Conservation (phyloP, 352 stramenopile genomes). For the Phytopythium vexans region DNA sequence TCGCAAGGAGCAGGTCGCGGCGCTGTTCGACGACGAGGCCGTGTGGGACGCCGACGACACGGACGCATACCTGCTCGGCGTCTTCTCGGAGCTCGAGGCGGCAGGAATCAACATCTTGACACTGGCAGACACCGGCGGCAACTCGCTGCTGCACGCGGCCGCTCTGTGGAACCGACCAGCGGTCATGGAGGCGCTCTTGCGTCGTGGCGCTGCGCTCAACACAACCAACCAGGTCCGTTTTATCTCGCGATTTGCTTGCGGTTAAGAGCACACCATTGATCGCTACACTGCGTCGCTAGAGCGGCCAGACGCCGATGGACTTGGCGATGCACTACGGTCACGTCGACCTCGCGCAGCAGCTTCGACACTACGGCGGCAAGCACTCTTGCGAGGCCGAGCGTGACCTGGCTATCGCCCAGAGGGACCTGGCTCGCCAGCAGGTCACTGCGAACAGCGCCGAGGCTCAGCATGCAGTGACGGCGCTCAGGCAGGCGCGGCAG, state of each 20-base stretch:
- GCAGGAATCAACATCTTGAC: conserved; percentile 13
- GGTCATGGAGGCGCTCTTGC: conserved; percentile 50
- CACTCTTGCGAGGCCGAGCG: conserved; percentile 56
- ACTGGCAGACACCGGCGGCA: conserved; percentile 35
- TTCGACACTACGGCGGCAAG: conserved; percentile 56
- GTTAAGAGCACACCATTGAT: too few species aligned
- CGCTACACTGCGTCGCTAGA: too few species aligned
- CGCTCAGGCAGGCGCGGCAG: conserved; percentile 34
- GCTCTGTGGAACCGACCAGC: conserved; percentile 50
- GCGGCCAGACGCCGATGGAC: conserved; percentile 47
- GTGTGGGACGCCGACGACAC: conserved; percentile 56
- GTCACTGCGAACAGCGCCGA: conserved; percentile 30
- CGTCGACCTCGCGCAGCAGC: conserved; percentile 45
- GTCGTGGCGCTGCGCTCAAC: conserved; percentile 37
- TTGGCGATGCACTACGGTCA: conserved; percentile 58
- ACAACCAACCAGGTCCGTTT: conserved; percentile 28
- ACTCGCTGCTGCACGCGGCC: conserved; percentile 44
- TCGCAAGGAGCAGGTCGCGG: conserved; percentile 21
- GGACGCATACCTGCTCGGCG: conserved; percentile 41
- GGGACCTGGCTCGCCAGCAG: conserved; percentile 38
- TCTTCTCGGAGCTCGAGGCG: conserved; percentile 33
- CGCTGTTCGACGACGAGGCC: conserved; percentile 55
- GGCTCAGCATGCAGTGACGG: conserved; percentile 24
- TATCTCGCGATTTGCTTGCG: not conserved
- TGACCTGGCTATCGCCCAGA: conserved; percentile 50